Evolutionary conservation across 495 filamentous ascomycete genomes (phyloP).

Genomic region (Penicillium egyptiacum): DNA sequence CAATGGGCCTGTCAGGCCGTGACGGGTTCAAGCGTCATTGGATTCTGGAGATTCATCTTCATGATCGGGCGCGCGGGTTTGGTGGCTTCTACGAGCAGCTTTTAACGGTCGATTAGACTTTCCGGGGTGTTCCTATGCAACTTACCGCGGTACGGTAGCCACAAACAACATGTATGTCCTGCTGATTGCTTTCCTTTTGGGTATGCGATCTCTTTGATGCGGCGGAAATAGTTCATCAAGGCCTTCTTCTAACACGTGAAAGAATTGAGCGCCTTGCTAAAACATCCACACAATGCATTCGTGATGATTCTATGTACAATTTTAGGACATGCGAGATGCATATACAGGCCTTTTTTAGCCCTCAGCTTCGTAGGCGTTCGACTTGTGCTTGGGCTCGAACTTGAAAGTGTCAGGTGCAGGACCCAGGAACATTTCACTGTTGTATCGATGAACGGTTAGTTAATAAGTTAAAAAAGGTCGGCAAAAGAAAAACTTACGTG

Average conservation of each 20-base stretch:
- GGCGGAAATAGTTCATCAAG: background rate
- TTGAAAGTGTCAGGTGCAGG: constrained; percentile 85
- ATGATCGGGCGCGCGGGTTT: constrained; percentile 35
- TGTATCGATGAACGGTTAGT: constrained; percentile 15
- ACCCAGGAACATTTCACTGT: constrained; percentile 95
- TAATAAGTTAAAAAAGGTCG: background rate
- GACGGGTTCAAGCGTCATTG: constrained; percentile 48
- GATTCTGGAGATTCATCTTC: constrained; percentile 54
- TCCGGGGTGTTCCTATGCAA: background rate
- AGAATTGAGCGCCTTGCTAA: background rate
- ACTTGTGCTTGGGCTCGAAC: constrained; percentile 98
- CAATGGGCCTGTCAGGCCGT: constrained; percentile 36
- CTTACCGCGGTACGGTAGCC: background rate
- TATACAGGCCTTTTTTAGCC: constrained; percentile 40
- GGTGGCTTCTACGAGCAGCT: constrained; percentile 49
- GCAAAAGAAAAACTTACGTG: constrained; percentile 58
- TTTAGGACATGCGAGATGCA: background rate
- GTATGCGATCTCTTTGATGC: background rate
- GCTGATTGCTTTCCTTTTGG: background rate
- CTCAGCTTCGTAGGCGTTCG: constrained; percentile 73
- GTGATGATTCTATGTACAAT: constrained; percentile 14
- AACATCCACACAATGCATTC: constrained; percentile 6
- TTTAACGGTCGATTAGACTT: constrained; percentile 34
- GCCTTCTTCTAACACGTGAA: background rate
- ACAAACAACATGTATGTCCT: background rate